phyloP scores from a whole-genome alignment of 78 protist species.

The Cavenderia fasciculata region DNA sequence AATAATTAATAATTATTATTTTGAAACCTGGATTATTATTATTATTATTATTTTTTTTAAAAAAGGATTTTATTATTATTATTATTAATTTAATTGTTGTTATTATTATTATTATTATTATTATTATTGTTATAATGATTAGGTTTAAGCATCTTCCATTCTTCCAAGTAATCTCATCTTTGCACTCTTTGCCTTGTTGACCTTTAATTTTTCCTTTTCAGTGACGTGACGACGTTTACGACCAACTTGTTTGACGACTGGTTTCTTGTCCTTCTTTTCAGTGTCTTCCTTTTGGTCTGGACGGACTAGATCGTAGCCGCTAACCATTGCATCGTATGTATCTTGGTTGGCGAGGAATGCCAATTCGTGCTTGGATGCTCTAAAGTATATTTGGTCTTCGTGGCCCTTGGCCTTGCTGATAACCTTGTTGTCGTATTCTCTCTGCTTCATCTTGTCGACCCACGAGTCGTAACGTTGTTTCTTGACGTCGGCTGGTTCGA shows the following conservation, averaged over 20 bases:
- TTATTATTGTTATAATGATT: too few relatives aligned
- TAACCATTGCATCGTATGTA: neutral
- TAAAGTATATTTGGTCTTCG: neutral
- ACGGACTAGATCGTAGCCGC: neutral
- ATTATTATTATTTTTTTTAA: too few relatives aligned
- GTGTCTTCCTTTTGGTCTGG: neutral
- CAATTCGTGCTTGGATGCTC: neutral
- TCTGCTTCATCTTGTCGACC: conserved; percentile 5
- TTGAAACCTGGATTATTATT: too few relatives aligned
- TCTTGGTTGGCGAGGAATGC: conserved; percentile 17
- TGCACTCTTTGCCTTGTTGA: conserved; percentile 6
- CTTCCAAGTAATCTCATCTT: neutral
- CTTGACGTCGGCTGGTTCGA: neutral
- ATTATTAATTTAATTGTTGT: too few relatives aligned
- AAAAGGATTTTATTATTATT: too few relatives aligned
- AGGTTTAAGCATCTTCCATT: conserved; percentile 15
- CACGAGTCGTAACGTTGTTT: neutral
- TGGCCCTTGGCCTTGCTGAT: conserved; percentile 1
- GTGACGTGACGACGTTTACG: conserved; percentile 4
- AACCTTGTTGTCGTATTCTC: conserved; percentile 56
- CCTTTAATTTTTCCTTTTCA: neutral
- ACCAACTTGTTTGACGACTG: neutral
- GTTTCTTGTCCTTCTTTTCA: conserved; percentile 4
- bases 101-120: too few relatives aligned
- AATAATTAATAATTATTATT: too few relatives aligned